phyloP scores from a whole-genome alignment of 2,329 filamentous ascomycete genomes.

The Colletotrichum magnum region DNA sequence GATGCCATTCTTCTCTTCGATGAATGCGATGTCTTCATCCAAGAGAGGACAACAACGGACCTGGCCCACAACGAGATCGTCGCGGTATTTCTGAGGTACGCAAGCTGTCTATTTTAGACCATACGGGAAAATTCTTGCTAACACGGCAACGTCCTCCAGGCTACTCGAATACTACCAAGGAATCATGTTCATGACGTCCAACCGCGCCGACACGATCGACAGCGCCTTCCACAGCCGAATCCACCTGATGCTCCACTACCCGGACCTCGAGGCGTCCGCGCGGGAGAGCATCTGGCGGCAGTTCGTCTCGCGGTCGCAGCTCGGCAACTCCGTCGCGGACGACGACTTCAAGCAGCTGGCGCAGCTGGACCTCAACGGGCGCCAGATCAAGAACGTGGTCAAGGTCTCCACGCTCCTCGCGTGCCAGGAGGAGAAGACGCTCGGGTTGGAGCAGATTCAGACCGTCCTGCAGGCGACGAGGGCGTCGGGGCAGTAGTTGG shows the following conservation, averaged over 20 bases:
- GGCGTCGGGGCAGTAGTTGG: too few species aligned
- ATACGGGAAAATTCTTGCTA: not conserved
- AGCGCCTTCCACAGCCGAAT: constrained; percentile 55
- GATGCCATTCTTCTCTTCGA: not conserved
- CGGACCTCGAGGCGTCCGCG: constrained; percentile 48
- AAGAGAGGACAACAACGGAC: not conserved
- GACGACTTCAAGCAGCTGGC: too few species aligned
- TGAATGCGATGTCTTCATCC: not conserved
- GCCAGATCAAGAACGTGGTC: too few species aligned
- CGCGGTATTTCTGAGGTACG: not conserved
- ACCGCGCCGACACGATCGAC: constrained; percentile 73
- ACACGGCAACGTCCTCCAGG: not conserved
- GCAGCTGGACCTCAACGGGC: too few species aligned
- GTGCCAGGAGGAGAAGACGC: too few species aligned
- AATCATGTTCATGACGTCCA: constrained; percentile 90
- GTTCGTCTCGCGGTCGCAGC: not conserved
- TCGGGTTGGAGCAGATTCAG: too few species aligned
- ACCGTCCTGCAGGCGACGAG: too few species aligned
- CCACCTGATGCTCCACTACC: constrained; percentile 62
- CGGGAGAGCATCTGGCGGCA: not conserved
- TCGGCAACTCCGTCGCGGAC: too few species aligned
- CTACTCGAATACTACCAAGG: constrained; percentile 89
- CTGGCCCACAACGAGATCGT: not conserved
- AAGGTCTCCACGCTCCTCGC: too few species aligned
- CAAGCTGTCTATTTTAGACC: not conserved